Evolutionary conservation across 2,329 filamentous ascomycete genomes (phyloP).

Genomic region (Talaromyces sp.): DNA sequence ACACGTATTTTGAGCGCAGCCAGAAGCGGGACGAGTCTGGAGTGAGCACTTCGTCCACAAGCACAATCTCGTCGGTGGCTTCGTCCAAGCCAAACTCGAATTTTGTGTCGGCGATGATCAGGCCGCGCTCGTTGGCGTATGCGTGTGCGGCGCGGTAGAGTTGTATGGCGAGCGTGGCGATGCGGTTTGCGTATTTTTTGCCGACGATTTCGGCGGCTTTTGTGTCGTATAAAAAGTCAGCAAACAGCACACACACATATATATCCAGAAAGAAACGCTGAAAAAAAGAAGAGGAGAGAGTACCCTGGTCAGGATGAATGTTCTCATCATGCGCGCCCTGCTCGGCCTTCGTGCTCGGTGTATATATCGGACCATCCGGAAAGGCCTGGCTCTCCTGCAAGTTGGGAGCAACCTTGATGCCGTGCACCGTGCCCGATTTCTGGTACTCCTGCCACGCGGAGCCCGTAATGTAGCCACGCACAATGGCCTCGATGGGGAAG

Average conservation of each 20-base stretch:
- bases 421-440: constrained; percentile 70
- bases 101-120: constrained; percentile 74
- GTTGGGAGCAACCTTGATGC: constrained; percentile 62
- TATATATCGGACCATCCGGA: constrained; percentile 63
- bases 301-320: constrained; percentile 65
- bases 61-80: constrained; percentile 60
- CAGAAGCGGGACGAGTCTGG: constrained; percentile 85
- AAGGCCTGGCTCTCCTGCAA: constrained; percentile 67
- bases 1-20: constrained; percentile 65
- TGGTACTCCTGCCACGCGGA: constrained; percentile 77
- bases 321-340: constrained; percentile 78
- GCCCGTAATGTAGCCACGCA: constrained; percentile 86
- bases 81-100: constrained; percentile 70
- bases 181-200: constrained; percentile 55
- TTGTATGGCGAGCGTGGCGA: constrained; percentile 60
- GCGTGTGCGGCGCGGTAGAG: constrained; percentile 54
- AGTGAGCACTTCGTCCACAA: constrained; percentile 81
- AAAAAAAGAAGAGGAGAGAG: constrained; percentile 15
- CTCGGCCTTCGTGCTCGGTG: constrained; percentile 81
- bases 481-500: constrained; percentile 75
- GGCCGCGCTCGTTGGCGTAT: constrained; percentile 52
- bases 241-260: no score
- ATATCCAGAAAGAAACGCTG: no score
- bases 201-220: constrained; percentile 58
- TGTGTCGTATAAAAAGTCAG: no score